These are phyloP conservation scores for Russula ochroleuca DNA, from an alignment of 768 basidiomycete genomes.

Conservation along the genomic window DNA sequence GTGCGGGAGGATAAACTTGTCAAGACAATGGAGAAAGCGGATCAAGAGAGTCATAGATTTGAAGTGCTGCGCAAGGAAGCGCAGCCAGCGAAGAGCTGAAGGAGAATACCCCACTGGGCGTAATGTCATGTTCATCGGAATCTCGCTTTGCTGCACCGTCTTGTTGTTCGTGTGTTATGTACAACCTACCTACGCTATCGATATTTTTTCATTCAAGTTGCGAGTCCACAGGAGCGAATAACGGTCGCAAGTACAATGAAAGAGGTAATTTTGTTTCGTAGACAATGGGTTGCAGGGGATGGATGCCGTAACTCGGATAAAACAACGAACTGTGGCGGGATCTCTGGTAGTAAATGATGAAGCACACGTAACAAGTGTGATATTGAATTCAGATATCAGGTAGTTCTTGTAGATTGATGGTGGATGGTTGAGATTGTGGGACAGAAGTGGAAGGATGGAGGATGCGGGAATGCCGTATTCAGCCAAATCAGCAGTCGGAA, in stretches of 20 bases:
- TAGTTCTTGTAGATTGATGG: neutral
- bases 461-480: neutral
- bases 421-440: slow-evolving; percentile 6
- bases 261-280: neutral
- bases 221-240: neutral
- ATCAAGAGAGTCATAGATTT: slow-evolving; percentile 52
- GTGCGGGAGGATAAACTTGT: slow-evolving; percentile 56
- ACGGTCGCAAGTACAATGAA: neutral
- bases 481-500: neutral
- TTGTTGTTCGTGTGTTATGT: slow-evolving; percentile 15
- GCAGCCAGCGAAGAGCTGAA: slow-evolving; percentile 11
- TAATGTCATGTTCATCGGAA: neutral
- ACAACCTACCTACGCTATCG: slow-evolving; percentile 12
- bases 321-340: too few species aligned
- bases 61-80: slow-evolving; percentile 42
- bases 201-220: neutral
- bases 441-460: neutral
- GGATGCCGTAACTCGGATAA: neutral
- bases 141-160: slow-evolving; percentile 8
- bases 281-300: neutral
- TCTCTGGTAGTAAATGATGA: neutral
- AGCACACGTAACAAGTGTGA: neutral
- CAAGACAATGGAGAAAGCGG: slow-evolving; percentile 58
- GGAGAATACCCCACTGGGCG: neutral
- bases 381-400: neutral